Evolutionary conservation across 371 early-diverging fungal species (phyloP), one percentile per base, ranked within the genome.

Genomic region (Lichtheimia ornata): DNA sequence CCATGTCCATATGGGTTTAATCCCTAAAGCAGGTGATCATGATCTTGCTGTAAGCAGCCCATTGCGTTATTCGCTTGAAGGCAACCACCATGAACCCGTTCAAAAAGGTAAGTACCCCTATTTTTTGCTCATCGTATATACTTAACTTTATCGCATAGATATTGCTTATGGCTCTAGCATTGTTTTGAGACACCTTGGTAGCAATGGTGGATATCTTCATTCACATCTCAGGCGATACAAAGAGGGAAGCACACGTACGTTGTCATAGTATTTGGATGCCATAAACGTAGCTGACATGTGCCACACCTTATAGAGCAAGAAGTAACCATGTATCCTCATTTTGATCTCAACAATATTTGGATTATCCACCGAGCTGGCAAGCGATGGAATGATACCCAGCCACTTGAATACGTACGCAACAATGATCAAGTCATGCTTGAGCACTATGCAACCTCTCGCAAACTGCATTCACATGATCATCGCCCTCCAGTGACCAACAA

Each of bases 281-380:
- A 22, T 27, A 41, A 41, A 17, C 20, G 4, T 41, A 5, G 24
- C 27, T 28, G 18, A 55, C 20, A 27, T 17, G 18, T 5, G 5
- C 44, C 12, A 53, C 28, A 50, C 18, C 43, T 50, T 18, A 5
- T 44, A 88, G 86, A 97, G 56, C 98, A 98, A 85, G 95, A 97
- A 77, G 86, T 98, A 7, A 95, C 97, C 3, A 76, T 91, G 11
- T 98, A 98, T 72, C 90, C 93, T 14, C 92, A 91, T 73, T 79
- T 82, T 7, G 97, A 97, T 69, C 56, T 73, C 20, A 97, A 97
- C 83, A 96, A 97, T 74, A 40, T 85, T 7, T 98, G 97, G 96
- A 71, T 78, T 7, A 77, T 93, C 54, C 70, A 76, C 6, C 74
- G 81, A 50, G 69, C 77, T 24, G 55, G 74, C 1, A 28, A 72